Percentiles rank a stretch among this genome's conserved stretches.
These are phyloP conservation scores for Thalassiosira delicatula DNA, from an alignment of 352 stramenopile genomes.

Conservation along the genomic window DNA sequence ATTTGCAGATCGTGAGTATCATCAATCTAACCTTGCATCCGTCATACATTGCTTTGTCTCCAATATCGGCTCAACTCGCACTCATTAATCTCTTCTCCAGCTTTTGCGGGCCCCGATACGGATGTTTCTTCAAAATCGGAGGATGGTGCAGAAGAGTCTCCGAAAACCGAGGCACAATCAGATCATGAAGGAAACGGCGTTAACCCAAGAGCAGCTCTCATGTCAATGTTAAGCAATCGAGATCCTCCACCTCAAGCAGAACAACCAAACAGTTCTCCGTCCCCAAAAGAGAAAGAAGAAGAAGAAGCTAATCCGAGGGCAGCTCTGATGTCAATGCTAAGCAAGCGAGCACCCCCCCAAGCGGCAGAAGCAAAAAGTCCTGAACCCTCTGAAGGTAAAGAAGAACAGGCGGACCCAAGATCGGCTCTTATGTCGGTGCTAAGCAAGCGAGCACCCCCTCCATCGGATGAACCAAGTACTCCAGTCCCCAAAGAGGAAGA, in stretches of 20 bases:
- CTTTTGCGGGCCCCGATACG: conserved; percentile 32
- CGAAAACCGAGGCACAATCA: too few relatives aligned
- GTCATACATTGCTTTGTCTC: conserved; percentile 26
- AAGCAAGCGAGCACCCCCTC: not conserved
- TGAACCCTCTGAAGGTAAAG: not conserved
- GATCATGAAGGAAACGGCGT: not conserved
- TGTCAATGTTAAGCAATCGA: conserved; percentile 12
- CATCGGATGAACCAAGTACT: not conserved
- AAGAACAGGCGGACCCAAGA: conserved; percentile 18
- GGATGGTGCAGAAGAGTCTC: too few relatives aligned
- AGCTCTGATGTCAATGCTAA: conserved; percentile 28
- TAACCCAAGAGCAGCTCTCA: conserved; percentile 11
- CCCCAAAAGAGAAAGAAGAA: not conserved
- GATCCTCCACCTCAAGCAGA: not conserved
- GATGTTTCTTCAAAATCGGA: not conserved
- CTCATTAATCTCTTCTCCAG: conserved; percentile 19
- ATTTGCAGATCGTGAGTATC: conserved; percentile 55
- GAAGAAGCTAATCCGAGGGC: conserved; percentile 36
- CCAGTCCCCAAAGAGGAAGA: not conserved
- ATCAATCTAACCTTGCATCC: not conserved
- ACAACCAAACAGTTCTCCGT: not conserved
- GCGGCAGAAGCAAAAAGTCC: not conserved
- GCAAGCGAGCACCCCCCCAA: not conserved
- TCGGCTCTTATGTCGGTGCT: not conserved
- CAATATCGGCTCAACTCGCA: conserved; percentile 4